These are phyloP conservation scores for Arthrocladium fulminans DNA, from an alignment of 2,329 filamentous ascomycete species.

Conservation along the genomic window DNA sequence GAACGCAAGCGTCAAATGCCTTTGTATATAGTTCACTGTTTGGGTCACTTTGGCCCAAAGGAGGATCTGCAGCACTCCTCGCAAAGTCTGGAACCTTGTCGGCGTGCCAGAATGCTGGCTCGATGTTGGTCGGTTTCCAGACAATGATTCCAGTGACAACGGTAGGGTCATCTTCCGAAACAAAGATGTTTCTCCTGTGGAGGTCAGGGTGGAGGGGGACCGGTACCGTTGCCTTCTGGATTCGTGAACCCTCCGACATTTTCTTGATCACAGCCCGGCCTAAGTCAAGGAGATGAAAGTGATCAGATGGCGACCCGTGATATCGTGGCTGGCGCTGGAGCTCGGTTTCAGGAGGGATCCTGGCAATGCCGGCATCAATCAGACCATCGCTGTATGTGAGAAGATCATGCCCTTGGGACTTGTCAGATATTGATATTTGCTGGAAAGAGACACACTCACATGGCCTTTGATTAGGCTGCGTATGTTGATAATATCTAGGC, in stretches of 20 bases:
- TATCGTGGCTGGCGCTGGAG: conserved; percentile 22
- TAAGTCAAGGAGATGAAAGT: conserved; percentile 27
- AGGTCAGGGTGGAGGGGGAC: conserved; percentile 24
- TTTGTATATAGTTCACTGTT: conserved; percentile 27
- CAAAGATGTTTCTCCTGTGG: conserved; percentile 29
- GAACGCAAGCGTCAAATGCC: conserved; percentile 28
- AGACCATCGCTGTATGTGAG: conserved; percentile 30
- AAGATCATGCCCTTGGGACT: conserved; percentile 32
- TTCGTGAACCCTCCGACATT: conserved; percentile 24
- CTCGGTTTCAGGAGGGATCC: conserved; percentile 25
- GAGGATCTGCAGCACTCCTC: conserved; percentile 1
- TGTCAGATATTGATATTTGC: too few relatives aligned
- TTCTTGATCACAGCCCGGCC: conserved; percentile 25
- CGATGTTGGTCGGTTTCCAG: conserved; percentile 35
- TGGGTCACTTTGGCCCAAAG: neutral
- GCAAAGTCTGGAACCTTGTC: conserved; percentile 35
- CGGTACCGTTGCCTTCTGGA: conserved; percentile 24
- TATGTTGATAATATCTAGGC: conserved; percentile 28
- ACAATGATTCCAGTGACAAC: conserved; percentile 34
- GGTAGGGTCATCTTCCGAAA: conserved; percentile 29
- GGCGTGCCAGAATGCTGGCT: conserved; percentile 22
- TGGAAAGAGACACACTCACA: conserved; percentile 29
- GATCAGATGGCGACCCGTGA: conserved; percentile 18
- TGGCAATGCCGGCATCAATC: conserved; percentile 32
- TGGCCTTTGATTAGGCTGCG: conserved; percentile 30